Percentiles rank a stretch among this genome's conserved stretches.
Conservation (phyloP, 768 basidiomycete genomes). For the Hygrophoropsis aurantiaca region DNA sequence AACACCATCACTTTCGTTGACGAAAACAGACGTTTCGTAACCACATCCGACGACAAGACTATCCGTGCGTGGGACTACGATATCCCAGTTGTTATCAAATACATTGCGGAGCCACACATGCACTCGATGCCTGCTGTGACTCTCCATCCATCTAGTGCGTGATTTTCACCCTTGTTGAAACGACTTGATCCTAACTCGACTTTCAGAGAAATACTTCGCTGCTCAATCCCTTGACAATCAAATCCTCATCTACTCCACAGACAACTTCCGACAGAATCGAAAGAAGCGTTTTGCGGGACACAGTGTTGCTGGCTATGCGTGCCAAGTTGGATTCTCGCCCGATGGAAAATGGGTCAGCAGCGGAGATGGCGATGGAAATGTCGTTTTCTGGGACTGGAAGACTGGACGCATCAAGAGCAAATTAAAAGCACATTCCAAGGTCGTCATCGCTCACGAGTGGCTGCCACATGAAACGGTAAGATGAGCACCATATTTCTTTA, state of each 20-base stretch:
- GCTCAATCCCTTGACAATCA: conserved; percentile 98
- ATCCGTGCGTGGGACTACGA: conserved; percentile 99
- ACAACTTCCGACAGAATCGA: conserved; percentile 97
- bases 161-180: conserved; percentile 3
- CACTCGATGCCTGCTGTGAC: conserved; percentile 99
- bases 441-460: conserved; percentile 99
- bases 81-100: conserved; percentile 99
- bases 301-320: conserved; percentile 95
- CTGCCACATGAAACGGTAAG: conserved; percentile 94
- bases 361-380: conserved; percentile 91
- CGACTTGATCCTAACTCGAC: conserved; percentile 16
- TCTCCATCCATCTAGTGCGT: conserved; percentile 90
- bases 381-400: conserved; percentile 99
- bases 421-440: conserved; percentile 87
- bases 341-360: conserved; percentile 99
- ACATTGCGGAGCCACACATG: conserved; percentile 99
- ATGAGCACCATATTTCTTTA: conserved; percentile 14
- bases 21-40: conserved; percentile 95
- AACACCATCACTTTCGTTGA: conserved; percentile 99
- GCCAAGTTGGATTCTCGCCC: conserved; percentile 95
- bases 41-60: conserved; percentile 98
- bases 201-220: conserved; percentile 89
- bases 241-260: conserved; percentile 95
- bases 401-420: conserved; percentile 93
- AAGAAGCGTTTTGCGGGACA: conserved; percentile 99